Percentiles rank a stretch among this genome's conserved stretches.
phyloP scores from a whole-genome alignment of 163 green algal genomes.

The Volvox carteri region DNA sequence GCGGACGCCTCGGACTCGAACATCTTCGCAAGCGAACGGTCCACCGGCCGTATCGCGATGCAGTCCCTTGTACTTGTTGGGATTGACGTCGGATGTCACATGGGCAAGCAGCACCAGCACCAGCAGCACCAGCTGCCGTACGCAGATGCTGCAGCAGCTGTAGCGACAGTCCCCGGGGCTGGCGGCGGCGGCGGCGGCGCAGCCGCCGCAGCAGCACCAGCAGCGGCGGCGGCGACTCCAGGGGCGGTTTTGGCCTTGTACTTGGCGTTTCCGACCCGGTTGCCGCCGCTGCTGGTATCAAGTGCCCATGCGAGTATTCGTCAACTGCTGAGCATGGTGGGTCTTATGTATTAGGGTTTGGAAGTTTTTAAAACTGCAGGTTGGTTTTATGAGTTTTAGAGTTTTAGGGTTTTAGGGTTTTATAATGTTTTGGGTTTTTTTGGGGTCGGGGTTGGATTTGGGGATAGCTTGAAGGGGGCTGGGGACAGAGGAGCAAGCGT shows the following conservation, averaged over 20 bases:
- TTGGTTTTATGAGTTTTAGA: too few relatives aligned
- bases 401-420: too few relatives aligned
- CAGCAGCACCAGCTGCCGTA: background rate
- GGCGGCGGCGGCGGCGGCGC: background rate
- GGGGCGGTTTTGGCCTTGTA: slow-evolving; percentile 38
- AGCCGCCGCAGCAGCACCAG: too few relatives aligned
- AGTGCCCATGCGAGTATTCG: slow-evolving; percentile 25
- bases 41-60: slow-evolving; percentile 45
- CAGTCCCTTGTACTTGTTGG: slow-evolving; percentile 44
- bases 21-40: slow-evolving; percentile 32
- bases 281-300: slow-evolving; percentile 40
- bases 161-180: background rate
- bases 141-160: background rate
- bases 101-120: background rate
- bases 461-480: too few relatives aligned
- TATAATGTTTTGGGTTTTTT: too few relatives aligned
- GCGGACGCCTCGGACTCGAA: slow-evolving; percentile 37
- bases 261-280: slow-evolving; percentile 36
- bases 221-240: too few relatives aligned
- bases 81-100: slow-evolving; percentile 12
- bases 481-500: too few relatives aligned
- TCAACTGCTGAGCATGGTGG: slow-evolving; percentile 35
- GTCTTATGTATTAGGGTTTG: too few relatives aligned
- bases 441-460: too few relatives aligned
- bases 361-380: too few relatives aligned